Evolutionary conservation across 2,329 filamentous ascomycete genomes (phyloP).

Genomic region (Aspergillus piperis): DNA sequence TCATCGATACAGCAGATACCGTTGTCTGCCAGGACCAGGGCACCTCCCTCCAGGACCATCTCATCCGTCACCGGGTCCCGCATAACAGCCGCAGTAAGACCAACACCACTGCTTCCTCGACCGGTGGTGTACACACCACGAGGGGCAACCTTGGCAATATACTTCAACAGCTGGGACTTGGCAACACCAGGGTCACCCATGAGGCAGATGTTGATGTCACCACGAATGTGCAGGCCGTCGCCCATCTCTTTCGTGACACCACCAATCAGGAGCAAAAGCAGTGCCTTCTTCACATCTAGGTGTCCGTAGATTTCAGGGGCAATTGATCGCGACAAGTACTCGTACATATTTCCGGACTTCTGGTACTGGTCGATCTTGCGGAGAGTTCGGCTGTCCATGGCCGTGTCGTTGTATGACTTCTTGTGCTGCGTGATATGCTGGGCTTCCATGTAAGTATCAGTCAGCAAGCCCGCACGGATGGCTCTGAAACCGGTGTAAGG

Average conservation of each 20-base stretch:
- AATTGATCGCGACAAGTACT: slow-evolving; percentile 92
- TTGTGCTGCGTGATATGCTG: slow-evolving; percentile 95
- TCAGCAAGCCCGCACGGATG: slow-evolving; percentile 92
- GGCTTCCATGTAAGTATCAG: slow-evolving; percentile 94
- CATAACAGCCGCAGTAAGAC: slow-evolving; percentile 79
- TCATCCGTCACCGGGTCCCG: slow-evolving; percentile 78
- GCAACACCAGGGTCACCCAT: slow-evolving; percentile 99
- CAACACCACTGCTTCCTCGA: slow-evolving; percentile 77
- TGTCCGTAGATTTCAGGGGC: slow-evolving; percentile 97
- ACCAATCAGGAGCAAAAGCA: slow-evolving; percentile 91
- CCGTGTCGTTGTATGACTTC: slow-evolving; percentile 93
- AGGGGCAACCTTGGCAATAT: slow-evolving; percentile 96
- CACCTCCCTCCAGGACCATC: slow-evolving; percentile 77
- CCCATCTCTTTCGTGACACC: slow-evolving; percentile 96
- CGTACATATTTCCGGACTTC: slow-evolving; percentile 87
- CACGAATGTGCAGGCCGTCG: slow-evolving; percentile 97
- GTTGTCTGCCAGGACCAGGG: slow-evolving; percentile 75
- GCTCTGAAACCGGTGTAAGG: slow-evolving; percentile 99
- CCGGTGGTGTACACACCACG: slow-evolving; percentile 84
- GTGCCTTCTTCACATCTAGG: slow-evolving; percentile 94
- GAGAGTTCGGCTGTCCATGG: slow-evolving; percentile 76
- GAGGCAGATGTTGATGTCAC: slow-evolving; percentile 96
- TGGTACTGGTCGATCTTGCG: slow-evolving; percentile 83
- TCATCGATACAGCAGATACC: slow-evolving; percentile 84
- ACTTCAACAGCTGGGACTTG: slow-evolving; percentile 97